Percentiles rank a stretch among this genome's conserved stretches.
These are phyloP conservation scores for Kwoniella botswanensis DNA, from an alignment of 768 basidiomycete species.

Conservation along the genomic window DNA sequence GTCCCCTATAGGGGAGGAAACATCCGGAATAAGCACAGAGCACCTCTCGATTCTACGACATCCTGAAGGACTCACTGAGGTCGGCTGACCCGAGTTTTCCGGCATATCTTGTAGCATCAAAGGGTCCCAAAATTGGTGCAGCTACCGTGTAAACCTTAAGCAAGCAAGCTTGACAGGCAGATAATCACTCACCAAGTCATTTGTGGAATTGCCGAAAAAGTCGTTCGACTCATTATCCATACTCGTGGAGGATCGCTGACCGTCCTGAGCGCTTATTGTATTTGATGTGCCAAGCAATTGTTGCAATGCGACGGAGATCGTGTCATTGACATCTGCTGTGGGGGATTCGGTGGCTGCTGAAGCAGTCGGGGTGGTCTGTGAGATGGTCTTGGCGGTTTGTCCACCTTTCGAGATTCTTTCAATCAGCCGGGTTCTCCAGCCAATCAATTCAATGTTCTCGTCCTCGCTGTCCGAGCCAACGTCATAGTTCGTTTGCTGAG, in stretches of 20 bases:
- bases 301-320: background rate
- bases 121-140: constrained; percentile 27
- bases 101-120: constrained; percentile 5
- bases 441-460: constrained; percentile 2
- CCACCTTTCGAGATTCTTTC: background rate
- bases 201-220: background rate
- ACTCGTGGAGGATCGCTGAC: too few relatives aligned
- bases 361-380: background rate
- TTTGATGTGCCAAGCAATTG: background rate
- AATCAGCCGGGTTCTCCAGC: constrained; percentile 6
- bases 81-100: background rate
- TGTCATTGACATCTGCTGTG: constrained; percentile 4
- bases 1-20: too few relatives aligned
- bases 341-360: background rate
- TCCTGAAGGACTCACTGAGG: too few relatives aligned
- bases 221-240: background rate
- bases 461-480: background rate
- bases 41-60: too few relatives aligned
- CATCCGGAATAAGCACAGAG: too few relatives aligned
- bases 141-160: background rate
- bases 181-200: constrained; percentile 14
- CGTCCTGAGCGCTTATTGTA: background rate
- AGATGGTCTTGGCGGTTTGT: constrained; percentile 1
- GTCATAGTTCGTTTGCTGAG: background rate
- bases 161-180: background rate